phyloP scores from a whole-genome alignment of 2,329 filamentous ascomycete genomes.

The Cordyceps cateniannulata region DNA sequence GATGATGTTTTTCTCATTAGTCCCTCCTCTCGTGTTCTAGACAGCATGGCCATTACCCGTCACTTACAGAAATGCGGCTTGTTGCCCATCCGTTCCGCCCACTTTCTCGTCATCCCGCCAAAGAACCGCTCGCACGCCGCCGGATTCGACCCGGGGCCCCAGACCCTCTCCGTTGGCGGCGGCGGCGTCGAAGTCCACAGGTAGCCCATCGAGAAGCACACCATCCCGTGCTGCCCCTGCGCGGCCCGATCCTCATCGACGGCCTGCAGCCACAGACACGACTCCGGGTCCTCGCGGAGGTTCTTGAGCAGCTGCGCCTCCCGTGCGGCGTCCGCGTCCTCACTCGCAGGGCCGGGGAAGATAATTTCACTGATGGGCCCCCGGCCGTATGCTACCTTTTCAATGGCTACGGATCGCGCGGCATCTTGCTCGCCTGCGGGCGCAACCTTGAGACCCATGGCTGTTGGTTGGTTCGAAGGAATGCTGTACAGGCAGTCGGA shows the following conservation, averaged over 20 bases:
- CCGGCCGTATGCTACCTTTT: conserved; percentile 6
- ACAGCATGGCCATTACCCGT: no score
- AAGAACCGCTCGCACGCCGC: conserved; percentile 29
- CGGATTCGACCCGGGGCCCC: conserved; percentile 24
- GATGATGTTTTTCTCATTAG: background rate
- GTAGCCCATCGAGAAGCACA: conserved; percentile 32
- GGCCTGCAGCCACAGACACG: conserved; percentile 29
- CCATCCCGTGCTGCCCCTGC: conserved; percentile 20
- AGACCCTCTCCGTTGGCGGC: conserved; percentile 20
- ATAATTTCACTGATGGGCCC: conserved; percentile 25
- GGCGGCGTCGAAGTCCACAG: conserved; percentile 23
- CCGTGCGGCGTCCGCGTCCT: conserved; percentile 17
- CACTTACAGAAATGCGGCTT: conserved; percentile 31
- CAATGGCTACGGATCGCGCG: conserved; percentile 11
- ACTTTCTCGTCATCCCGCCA: conserved; percentile 24
- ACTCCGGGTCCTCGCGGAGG: conserved; percentile 20
- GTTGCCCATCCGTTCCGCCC: conserved; percentile 23
- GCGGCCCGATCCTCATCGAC: conserved; percentile 27
- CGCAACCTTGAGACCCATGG: conserved; percentile 9
- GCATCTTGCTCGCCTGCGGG: conserved; percentile 8
- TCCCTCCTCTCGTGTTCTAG: no score
- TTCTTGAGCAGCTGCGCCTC: conserved; percentile 17
- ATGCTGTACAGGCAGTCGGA: no score
- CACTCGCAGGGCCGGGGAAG: conserved; percentile 22
- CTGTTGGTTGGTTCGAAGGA: background rate